phyloP scores from a whole-genome alignment of 169 alveolate species.

The Eimeria maxima region DNA sequence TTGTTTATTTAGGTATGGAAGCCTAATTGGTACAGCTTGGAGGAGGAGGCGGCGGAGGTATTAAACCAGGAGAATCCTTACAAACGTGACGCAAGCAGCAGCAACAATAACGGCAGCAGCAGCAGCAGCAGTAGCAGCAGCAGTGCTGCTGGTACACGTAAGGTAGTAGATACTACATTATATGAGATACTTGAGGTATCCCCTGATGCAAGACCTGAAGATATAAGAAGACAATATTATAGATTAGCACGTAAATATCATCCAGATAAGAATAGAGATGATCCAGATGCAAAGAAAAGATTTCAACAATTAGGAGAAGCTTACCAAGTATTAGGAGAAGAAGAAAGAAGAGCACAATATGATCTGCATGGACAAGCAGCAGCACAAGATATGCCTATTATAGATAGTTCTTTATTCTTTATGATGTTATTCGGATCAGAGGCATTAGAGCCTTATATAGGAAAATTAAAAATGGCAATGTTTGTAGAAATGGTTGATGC shows the following conservation, averaged over 20 bases:
- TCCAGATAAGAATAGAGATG: conserved; percentile 97
- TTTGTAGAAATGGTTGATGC: conserved; percentile 75
- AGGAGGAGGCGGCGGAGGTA: conserved; percentile 80
- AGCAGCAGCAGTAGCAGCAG: conserved; percentile 34
- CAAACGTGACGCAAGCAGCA: background rate
- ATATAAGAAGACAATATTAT: conserved; percentile 91
- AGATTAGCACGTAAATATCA: conserved; percentile 91
- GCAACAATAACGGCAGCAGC: conserved; percentile 23
- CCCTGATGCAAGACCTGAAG: conserved; percentile 88
- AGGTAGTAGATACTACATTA: conserved; percentile 91
- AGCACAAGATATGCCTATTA: conserved; percentile 94
- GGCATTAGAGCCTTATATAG: conserved; percentile 93
- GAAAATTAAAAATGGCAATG: conserved; percentile 84
- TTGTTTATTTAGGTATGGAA: conserved; percentile 72
- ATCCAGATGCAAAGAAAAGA: conserved; percentile 25
- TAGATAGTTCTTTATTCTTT: conserved; percentile 92
- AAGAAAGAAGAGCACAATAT: conserved; percentile 94
- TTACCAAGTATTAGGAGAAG: conserved; percentile 97
- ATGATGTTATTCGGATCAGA: conserved; percentile 95
- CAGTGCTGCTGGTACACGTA: background rate
- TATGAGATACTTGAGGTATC: conserved; percentile 92
- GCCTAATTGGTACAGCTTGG: conserved; percentile 73
- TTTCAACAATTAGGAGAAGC: conserved; percentile 90
- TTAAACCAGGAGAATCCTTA: conserved; percentile 44
- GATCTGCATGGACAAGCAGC: conserved; percentile 96